Conservation (phyloP, 331 rosid species). For the Acacia concinna region DNA sequence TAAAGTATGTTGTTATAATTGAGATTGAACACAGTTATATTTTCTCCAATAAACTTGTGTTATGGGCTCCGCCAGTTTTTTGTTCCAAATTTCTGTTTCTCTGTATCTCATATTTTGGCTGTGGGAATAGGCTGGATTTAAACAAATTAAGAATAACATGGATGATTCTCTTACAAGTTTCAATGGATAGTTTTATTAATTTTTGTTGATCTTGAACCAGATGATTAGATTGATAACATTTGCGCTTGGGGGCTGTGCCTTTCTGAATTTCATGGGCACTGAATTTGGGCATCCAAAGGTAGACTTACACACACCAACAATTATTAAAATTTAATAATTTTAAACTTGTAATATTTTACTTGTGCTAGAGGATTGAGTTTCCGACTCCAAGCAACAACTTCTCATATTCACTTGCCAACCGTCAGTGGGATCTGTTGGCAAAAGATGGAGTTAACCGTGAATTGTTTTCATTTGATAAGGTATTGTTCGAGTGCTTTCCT, state of each 20-base stretch:
- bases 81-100: neutral
- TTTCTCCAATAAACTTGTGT: neutral
- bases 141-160: slow-evolving; percentile 3
- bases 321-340: slow-evolving; percentile 16
- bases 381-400: slow-evolving; percentile 75
- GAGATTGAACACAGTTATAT: neutral
- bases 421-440: slow-evolving; percentile 79
- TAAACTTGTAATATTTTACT: slow-evolving; percentile 35
- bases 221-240: slow-evolving; percentile 85
- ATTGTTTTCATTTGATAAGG: slow-evolving; percentile 80
- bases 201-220: slow-evolving; percentile 46
- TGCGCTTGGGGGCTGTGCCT: slow-evolving; percentile 76
- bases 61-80: neutral
- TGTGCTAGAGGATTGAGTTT: slow-evolving; percentile 80
- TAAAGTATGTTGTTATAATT: slow-evolving; percentile 56
- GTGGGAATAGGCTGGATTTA: neutral
- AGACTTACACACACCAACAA: slow-evolving; percentile 18
- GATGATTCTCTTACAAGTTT: neutral
- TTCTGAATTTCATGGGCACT: slow-evolving; percentile 96
- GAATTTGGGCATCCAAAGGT: slow-evolving; percentile 98
- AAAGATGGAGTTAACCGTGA: slow-evolving; percentile 56
- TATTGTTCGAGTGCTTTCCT: slow-evolving; percentile 31
- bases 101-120: neutral
- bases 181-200: slow-evolving; percentile 11
- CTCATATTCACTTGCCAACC: slow-evolving; percentile 81